phyloP scores from a whole-genome alignment of 352 stramenopile species.

The Pythium guiyangense region DNA sequence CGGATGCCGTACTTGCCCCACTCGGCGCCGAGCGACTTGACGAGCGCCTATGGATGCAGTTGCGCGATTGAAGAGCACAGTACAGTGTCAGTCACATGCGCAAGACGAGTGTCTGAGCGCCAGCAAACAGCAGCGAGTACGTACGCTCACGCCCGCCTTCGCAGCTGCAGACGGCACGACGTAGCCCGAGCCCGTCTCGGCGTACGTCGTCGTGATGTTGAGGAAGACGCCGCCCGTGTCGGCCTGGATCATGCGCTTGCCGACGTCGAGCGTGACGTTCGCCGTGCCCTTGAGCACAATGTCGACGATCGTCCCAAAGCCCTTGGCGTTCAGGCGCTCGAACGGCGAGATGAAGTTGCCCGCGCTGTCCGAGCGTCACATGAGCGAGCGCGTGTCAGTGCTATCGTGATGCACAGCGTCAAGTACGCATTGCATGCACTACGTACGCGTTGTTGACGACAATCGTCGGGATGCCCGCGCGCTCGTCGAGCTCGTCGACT shows the following conservation, averaged over 20 bases:
- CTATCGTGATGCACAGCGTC: too few relatives aligned
- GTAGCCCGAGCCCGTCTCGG: conserved; percentile 92
- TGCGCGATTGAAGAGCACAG: too few relatives aligned
- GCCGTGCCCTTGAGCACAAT: conserved; percentile 90
- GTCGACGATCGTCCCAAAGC: conserved; percentile 95
- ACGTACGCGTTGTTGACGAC: conserved; percentile 75
- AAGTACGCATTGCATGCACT: not conserved
- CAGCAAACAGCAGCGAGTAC: not conserved
- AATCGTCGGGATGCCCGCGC: conserved; percentile 63
- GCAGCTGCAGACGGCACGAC: conserved; percentile 94
- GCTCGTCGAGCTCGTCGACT: conserved; percentile 71
- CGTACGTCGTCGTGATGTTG: conserved; percentile 96
- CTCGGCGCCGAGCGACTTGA: conserved; percentile 93
- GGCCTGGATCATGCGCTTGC: conserved; percentile 73
- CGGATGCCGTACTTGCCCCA: conserved; percentile 95
- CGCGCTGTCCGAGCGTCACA: conserved; percentile 36
- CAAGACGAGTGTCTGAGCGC: too few relatives aligned
- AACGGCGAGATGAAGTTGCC: conserved; percentile 95
- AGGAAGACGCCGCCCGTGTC: conserved; percentile 87
- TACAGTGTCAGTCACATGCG: too few relatives aligned
- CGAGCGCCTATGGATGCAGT: conserved; percentile 79
- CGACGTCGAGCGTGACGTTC: conserved; percentile 79
- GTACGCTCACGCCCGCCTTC: conserved; percentile 91
- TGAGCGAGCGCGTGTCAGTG: too few relatives aligned
- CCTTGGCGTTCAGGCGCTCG: conserved; percentile 90